Base-by-base conservation (phyloP, 2,329 filamentous ascomycete genomes). In the Alternaria novae-zelandiae region DNA sequence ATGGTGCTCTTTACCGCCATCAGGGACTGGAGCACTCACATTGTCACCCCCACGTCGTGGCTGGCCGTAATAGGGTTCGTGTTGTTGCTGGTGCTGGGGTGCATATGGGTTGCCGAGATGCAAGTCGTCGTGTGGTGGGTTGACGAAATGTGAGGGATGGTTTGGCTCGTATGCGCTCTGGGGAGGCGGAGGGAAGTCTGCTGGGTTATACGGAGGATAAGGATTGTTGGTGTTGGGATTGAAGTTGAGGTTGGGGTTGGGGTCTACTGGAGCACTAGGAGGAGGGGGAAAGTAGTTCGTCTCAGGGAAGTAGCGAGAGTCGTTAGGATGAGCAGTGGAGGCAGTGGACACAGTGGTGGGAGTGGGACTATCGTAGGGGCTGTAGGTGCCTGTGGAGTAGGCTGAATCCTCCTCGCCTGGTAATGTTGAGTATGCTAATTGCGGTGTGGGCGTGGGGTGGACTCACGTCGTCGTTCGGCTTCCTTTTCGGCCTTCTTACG, bases 401-500 rank as follows among this genome's bases (percentile, higher is more conserved):
- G 73, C 68, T 49, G 76, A 74, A 50, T 79, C 78, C 60, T 79
- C 76, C 57, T 79, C 73, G 59, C 72, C 76, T 79, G 67, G 25
- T 26, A 21, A 50, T 43, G 49, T 61, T 76, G 56, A 76, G 71
- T 60, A 69, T 57, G 47, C 51, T 65, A 64, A 47, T 67, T 61
- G 20, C 53, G 63, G 13, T 63, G 58, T 45, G 57, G 46, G 51
- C 57, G 49, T 51, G 59, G 56, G 57, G 56, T 51, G 55, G 64
- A 82, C 85, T 83, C 75, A 86, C 85, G 81, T 70, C 81, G 82
- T 67, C 82, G 78, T 56, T 85, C 84, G 63, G 81, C 77, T 59
- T 86, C 84, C 69, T 82, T 83, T 63, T 86, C 85, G 32, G 82
- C 82, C 71, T 85, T 85, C 78, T 86, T 88, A 54, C 85, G 84